phyloP scores from a whole-genome alignment of 2,329 filamentous ascomycete genomes.

The Ascochyta clinopodiicola region DNA sequence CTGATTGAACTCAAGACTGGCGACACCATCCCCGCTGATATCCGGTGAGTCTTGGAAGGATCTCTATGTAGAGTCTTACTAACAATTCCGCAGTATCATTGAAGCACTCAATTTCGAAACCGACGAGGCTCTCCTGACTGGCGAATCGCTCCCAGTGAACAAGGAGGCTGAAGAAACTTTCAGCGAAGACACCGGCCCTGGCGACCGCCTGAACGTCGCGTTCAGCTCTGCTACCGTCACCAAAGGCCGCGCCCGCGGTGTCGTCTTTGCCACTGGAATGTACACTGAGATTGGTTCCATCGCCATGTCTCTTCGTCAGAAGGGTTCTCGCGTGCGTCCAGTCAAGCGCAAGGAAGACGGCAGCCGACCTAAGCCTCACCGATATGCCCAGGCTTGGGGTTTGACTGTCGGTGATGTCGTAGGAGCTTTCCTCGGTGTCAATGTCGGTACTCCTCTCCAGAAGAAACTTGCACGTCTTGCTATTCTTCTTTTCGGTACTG shows the following conservation, averaged over 20 bases:
- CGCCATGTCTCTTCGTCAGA: constrained; percentile 68
- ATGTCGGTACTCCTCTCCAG: constrained; percentile 47
- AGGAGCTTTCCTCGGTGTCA: constrained; percentile 49
- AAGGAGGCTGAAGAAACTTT: constrained; percentile 66
- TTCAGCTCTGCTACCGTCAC: constrained; percentile 74
- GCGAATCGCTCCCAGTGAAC: constrained; percentile 70
- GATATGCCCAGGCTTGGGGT: constrained; percentile 56
- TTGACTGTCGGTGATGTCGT: constrained; percentile 54
- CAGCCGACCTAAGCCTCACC: constrained; percentile 36
- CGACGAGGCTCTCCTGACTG: constrained; percentile 74
- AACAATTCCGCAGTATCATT: constrained; percentile 48
- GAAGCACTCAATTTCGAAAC: constrained; percentile 76
- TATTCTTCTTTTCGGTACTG: constrained; percentile 41
- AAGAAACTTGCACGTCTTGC: constrained; percentile 46
- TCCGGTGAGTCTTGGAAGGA: constrained; percentile 51
- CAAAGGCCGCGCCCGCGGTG: constrained; percentile 70
- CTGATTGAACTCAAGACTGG: constrained; percentile 67
- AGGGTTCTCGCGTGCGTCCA: constrained; percentile 43
- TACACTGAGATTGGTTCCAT: constrained; percentile 76
- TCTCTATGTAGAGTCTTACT: not conserved
- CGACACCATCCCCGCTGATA: constrained; percentile 72
- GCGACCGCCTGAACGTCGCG: constrained; percentile 72
- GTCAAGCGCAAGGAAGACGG: constrained; percentile 51
- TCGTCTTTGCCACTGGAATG: constrained; percentile 73
- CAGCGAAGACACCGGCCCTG: constrained; percentile 62